A percentile compares a stretch with the other conserved stretches of the same genome.
These are phyloP conservation scores for Rhizopogon vulgaris DNA, from an alignment of 768 basidiomycete species.

Conservation along the genomic window DNA sequence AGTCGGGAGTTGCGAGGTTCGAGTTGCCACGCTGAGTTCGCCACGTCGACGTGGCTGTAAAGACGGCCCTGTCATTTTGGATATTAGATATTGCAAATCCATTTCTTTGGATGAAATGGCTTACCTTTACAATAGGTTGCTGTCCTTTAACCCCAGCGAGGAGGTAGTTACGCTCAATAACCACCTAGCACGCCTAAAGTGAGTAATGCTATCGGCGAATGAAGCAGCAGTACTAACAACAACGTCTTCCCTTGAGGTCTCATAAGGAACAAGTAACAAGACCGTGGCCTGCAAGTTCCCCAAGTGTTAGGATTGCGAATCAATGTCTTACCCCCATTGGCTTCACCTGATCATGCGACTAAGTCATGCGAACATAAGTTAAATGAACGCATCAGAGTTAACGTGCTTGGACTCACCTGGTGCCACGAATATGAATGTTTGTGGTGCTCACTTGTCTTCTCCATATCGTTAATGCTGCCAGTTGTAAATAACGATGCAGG, in stretches of 20 bases:
- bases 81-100: background rate
- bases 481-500: slow-evolving; percentile 7
- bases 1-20: slow-evolving; percentile 46
- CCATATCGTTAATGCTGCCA: slow-evolving; percentile 11
- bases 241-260: slow-evolving; percentile 66
- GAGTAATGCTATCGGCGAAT: background rate
- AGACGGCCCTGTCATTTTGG: slow-evolving; percentile 51
- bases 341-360: slow-evolving; percentile 83
- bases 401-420: slow-evolving; percentile 44
- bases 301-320: slow-evolving; percentile 14
- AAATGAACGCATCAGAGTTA: slow-evolving; percentile 12
- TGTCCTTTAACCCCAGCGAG: slow-evolving; percentile 70
- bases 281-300: slow-evolving; percentile 57
- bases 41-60: slow-evolving; percentile 62
- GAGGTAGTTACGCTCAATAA: slow-evolving; percentile 65
- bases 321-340: slow-evolving; percentile 8
- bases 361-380: slow-evolving; percentile 2
- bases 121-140: slow-evolving; percentile 67
- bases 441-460: slow-evolving; percentile 22
- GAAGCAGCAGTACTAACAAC: slow-evolving; percentile 37
- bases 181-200: slow-evolving; percentile 40
- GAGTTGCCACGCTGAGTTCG: slow-evolving; percentile 72
- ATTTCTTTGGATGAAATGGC: slow-evolving; percentile 11
- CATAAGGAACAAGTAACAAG: slow-evolving; percentile 65
- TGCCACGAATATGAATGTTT: slow-evolving; percentile 73